Percentiles rank a stretch among this genome's conserved stretches.
Conservation (phyloP, 768 basidiomycete species). For the Lactifluus volemus region DNA sequence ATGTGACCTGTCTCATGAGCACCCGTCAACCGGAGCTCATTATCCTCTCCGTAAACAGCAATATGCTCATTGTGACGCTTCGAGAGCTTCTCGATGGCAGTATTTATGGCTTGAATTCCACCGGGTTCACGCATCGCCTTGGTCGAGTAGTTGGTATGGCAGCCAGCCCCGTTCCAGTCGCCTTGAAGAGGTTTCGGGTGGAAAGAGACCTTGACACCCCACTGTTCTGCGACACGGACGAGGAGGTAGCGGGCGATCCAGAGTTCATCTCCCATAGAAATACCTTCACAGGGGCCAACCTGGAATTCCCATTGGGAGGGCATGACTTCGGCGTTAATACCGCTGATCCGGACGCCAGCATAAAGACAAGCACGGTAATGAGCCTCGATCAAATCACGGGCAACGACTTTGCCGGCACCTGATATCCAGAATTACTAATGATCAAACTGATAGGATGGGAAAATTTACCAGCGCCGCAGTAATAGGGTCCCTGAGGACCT, state of each 20-base stretch:
- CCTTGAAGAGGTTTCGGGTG: slow-evolving; percentile 97
- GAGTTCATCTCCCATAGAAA: slow-evolving; percentile 97
- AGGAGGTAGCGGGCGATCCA: slow-evolving; percentile 99
- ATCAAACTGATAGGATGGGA: neutral
- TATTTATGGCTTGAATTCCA: slow-evolving; percentile 88
- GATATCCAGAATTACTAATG: neutral
- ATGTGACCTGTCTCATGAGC: slow-evolving; percentile 98
- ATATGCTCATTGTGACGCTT: slow-evolving; percentile 93
- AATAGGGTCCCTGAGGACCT: slow-evolving; percentile 98
- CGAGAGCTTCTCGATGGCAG: slow-evolving; percentile 87
- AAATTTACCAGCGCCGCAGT: slow-evolving; percentile 90
- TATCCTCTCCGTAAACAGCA: slow-evolving; percentile 96
- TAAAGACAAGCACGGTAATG: slow-evolving; percentile 98
- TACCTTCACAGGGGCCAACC: slow-evolving; percentile 96
- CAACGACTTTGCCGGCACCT: slow-evolving; percentile 97
- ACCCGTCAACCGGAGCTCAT: slow-evolving; percentile 91
- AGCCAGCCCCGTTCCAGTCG: slow-evolving; percentile 99
- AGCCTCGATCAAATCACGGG: slow-evolving; percentile 97
- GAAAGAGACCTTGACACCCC: slow-evolving; percentile 97
- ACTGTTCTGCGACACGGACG: slow-evolving; percentile 93
- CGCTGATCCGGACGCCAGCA: slow-evolving; percentile 93
- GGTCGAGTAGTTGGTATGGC: slow-evolving; percentile 97
- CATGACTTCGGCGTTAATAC: slow-evolving; percentile 99
- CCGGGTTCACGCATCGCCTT: slow-evolving; percentile 89
- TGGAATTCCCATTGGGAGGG: slow-evolving; percentile 99